phyloP scores from a whole-genome alignment of 2,329 filamentous ascomycete species.

The Elsinoe perseae region DNA sequence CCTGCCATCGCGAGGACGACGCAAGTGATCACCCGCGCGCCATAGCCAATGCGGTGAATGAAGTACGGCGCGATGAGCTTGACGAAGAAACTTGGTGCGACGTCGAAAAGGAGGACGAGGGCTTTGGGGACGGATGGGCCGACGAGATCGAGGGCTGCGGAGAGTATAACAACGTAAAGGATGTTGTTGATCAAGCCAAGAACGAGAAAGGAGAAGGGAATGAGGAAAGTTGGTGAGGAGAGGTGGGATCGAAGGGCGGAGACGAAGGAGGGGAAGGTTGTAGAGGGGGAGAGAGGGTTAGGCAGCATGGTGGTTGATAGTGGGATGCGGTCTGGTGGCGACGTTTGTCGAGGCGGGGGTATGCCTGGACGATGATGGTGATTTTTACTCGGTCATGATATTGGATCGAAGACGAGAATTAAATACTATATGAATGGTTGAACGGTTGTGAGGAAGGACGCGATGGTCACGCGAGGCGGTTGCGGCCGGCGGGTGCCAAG shows the following conservation, averaged over 20 bases:
- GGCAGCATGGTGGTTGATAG: constrained; percentile 1
- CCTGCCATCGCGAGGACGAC: constrained; percentile 68
- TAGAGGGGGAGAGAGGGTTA: constrained; percentile 15
- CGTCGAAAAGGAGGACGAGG: constrained; percentile 85
- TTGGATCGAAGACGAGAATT: background rate
- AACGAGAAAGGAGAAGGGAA: constrained; percentile 6
- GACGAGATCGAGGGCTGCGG: constrained; percentile 89
- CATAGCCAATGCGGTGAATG: constrained; percentile 80
- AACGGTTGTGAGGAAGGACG: background rate
- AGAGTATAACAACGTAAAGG: constrained; percentile 94
- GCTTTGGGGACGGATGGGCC: constrained; percentile 80
- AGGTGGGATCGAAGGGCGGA: constrained; percentile 2
- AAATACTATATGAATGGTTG: background rate
- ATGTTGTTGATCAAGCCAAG: constrained; percentile 86
- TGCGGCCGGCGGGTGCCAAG: constrained; percentile 9
- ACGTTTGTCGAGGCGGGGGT: background rate
- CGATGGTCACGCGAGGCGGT: constrained; percentile 8
- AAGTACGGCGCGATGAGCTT: constrained; percentile 91
- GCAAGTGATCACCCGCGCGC: constrained; percentile 64
- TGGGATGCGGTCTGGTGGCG: background rate
- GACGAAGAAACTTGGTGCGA: constrained; percentile 78
- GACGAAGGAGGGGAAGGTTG: constrained; percentile 8
- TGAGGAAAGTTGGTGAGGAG: background rate
- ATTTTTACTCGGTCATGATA: background rate
- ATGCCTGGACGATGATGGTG: background rate